Conservation (phyloP, 768 basidiomycete species). For the Amanita fuliginea region DNA sequence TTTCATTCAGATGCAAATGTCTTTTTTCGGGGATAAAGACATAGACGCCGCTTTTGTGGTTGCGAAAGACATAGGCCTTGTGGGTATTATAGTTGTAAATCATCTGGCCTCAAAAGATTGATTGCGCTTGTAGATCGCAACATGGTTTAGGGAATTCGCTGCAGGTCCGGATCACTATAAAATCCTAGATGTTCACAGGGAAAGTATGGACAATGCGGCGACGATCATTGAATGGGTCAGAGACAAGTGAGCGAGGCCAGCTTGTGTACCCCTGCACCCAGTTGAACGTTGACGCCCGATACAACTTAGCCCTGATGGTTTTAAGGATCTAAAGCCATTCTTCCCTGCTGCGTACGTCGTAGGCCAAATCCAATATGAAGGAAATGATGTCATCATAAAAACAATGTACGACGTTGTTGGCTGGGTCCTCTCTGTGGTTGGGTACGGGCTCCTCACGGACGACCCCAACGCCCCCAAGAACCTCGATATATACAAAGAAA, state of each 20-base stretch:
- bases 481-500: background rate
- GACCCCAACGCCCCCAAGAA: background rate
- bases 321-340: background rate
- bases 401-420: background rate
- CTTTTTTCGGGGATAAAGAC: background rate
- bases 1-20: background rate
- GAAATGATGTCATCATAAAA: background rate
- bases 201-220: background rate
- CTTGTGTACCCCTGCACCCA: background rate
- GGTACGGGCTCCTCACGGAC: background rate
- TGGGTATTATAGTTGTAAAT: background rate
- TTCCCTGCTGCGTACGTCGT: background rate
- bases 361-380: background rate
- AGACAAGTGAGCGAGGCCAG: background rate
- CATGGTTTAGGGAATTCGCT: background rate
- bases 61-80: background rate
- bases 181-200: no score
- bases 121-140: background rate
- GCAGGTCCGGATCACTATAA: no score
- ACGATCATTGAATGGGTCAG: background rate
- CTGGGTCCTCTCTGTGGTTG: constrained; percentile 4
- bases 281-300: background rate
- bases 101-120: background rate
- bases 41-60: background rate
- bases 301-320: background rate